Evolutionary conservation across 2,329 filamentous ascomycete species (phyloP).

Genomic region (Botryotinia globosa): DNA sequence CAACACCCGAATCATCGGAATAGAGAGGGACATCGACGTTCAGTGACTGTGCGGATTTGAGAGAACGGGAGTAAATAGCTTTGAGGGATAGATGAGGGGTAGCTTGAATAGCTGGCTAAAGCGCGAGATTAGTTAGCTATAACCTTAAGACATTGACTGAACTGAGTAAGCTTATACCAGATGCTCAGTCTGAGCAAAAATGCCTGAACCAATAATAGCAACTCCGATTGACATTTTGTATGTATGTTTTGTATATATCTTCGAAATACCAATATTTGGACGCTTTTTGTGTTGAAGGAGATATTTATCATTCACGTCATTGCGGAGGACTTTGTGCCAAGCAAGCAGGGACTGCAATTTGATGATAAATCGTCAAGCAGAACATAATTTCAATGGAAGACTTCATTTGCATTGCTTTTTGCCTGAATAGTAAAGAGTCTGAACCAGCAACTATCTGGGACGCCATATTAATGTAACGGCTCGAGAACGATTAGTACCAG

Average conservation of each 20-base stretch:
- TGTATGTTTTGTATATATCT: not conserved
- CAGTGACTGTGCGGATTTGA: constrained; percentile 36
- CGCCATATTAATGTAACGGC: not conserved
- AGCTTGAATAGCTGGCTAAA: constrained; percentile 56
- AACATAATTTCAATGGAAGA: not conserved
- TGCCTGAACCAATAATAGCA: constrained; percentile 61
- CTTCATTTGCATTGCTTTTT: not conserved
- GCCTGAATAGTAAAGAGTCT: not conserved
- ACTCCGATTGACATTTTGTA: constrained; percentile 48
- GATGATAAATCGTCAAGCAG: not conserved
- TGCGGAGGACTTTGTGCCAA: not conserved
- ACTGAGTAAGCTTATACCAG: constrained; percentile 43
- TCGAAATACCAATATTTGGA: not conserved
- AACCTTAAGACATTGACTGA: not conserved
- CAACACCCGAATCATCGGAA: constrained; percentile 36
- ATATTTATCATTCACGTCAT: not conserved
- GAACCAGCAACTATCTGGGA: not conserved
- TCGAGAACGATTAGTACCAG: not conserved
- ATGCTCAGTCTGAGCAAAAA: constrained; percentile 59
- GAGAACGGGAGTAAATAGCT: constrained; percentile 39
- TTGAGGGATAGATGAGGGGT: constrained; percentile 53
- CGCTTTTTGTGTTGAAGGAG: not conserved
- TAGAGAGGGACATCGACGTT: constrained; percentile 44
- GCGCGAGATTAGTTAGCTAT: not conserved
- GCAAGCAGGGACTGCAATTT: not conserved